phyloP scores from a whole-genome alignment of 2,329 filamentous ascomycete genomes.

The Colletotrichum tropicale region DNA sequence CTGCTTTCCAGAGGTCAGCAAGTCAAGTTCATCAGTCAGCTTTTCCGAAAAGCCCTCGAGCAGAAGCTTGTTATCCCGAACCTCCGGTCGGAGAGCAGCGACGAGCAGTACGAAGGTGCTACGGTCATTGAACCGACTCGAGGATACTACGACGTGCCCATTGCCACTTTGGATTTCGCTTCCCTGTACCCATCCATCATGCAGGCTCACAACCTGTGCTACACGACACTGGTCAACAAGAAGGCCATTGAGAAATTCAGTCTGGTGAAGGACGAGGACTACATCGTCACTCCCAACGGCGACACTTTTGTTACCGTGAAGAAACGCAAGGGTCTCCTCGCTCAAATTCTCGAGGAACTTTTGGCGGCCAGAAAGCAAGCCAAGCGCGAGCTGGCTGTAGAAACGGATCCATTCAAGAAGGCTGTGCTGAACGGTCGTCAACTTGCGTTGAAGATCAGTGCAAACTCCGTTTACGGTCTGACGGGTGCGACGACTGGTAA shows the following conservation, averaged over 20 bases:
- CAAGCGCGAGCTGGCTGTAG: constrained; percentile 85
- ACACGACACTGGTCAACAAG: constrained; percentile 89
- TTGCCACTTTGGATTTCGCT: constrained; percentile 97
- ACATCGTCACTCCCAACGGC: constrained; percentile 93
- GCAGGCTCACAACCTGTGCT: constrained; percentile 97
- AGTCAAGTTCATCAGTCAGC: constrained; percentile 95
- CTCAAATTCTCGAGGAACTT: constrained; percentile 95
- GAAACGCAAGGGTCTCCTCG: constrained; percentile 87
- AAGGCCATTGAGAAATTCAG: constrained; percentile 75
- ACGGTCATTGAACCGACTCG: constrained; percentile 96
- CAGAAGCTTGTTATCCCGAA: constrained; percentile 96
- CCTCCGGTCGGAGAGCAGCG: constrained; percentile 68
- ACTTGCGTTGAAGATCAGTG: constrained; percentile 92
- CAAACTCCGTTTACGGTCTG: constrained; percentile 96
- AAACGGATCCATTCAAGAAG: constrained; percentile 97
- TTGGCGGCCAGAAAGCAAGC: constrained; percentile 91
- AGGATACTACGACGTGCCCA: constrained; percentile 92
- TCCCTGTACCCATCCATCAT: constrained; percentile 99
- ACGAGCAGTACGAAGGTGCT: constrained; percentile 96
- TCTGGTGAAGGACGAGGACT: constrained; percentile 88
- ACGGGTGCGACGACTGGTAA: constrained; percentile 97
- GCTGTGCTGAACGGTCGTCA: constrained; percentile 97
- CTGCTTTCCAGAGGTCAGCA: constrained; percentile 92
- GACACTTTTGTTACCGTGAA: constrained; percentile 91
- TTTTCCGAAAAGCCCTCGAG: constrained; percentile 93